Evolutionary conservation across 2,329 filamentous ascomycete genomes (phyloP).

Genomic region (Periconia sp.): DNA sequence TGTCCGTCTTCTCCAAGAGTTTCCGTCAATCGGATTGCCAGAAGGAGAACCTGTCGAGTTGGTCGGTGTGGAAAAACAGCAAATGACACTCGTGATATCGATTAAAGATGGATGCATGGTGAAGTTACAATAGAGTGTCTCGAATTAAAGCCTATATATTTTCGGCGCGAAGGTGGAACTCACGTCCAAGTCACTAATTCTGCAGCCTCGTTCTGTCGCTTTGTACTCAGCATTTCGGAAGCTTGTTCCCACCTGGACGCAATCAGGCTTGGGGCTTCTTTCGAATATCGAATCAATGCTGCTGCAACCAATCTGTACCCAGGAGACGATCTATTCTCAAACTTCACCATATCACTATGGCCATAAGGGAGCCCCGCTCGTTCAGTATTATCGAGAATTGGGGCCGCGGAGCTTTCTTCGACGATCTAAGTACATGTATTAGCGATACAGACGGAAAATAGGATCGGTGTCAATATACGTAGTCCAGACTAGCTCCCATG

Average conservation of each 20-base stretch:
- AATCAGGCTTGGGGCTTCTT: constrained; percentile 11
- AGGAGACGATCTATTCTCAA: constrained; percentile 22
- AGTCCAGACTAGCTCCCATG: constrained; percentile 35
- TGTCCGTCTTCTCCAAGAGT: constrained; percentile 19
- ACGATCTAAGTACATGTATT: constrained; percentile 23
- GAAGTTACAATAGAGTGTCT: constrained; percentile 7
- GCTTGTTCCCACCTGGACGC: constrained; percentile 12
- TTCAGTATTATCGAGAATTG: constrained; percentile 38
- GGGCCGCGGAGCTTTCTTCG: constrained; percentile 22
- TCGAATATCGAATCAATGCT: constrained; percentile 20
- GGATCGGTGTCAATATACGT: constrained; percentile 14
- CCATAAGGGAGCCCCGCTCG: constrained; percentile 37
- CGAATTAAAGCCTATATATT: background rate
- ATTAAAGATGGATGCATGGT: constrained; percentile 27
- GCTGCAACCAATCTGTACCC: constrained; percentile 29
- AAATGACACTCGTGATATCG: constrained; percentile 20
- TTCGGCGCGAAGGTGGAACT: background rate
- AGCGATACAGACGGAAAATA: background rate
- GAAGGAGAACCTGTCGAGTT: constrained; percentile 13
- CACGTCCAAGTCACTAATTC: constrained; percentile 9
- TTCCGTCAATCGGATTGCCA: constrained; percentile 19
- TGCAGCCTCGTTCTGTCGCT: constrained; percentile 15
- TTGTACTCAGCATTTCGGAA: constrained; percentile 10
- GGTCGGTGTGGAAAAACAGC: constrained; percentile 22
- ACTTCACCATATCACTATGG: constrained; percentile 35